phyloP scores from a whole-genome alignment of 192 early-diverging fungal species.

The Piromyces finnis region DNA sequence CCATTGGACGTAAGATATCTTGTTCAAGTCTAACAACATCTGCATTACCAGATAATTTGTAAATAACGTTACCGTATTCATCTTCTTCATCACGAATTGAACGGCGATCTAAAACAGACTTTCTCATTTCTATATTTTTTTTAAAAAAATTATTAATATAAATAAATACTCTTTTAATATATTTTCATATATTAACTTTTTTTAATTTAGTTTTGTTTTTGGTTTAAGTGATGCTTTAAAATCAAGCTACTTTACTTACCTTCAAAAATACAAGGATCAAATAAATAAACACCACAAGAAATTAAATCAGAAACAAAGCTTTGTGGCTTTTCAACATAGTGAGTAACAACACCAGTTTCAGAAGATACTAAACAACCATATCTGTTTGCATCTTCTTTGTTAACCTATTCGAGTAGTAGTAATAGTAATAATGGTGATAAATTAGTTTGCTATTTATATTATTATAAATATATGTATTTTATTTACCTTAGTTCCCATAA shows the following conservation, averaged over 20 bases:
- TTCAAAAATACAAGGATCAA: constrained; percentile 71
- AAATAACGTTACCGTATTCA: constrained; percentile 20
- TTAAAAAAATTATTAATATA: no score
- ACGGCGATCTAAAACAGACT: constrained; percentile 53
- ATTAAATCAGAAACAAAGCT: constrained; percentile 85
- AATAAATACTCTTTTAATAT: no score
- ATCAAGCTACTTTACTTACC: no score
- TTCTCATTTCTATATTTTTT: constrained; percentile 59
- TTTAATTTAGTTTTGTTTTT: no score
- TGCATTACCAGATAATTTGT: constrained; percentile 14
- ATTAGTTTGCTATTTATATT: no score
- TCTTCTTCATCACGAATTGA: constrained; percentile 18
- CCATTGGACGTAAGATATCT: constrained; percentile 74
- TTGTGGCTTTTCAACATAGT: constrained; percentile 98
- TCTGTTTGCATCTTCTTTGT: constrained; percentile 51
- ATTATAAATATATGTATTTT: neutral
- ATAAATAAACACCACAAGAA: constrained; percentile 88
- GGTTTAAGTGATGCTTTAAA: no score
- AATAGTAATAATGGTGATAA: no score
- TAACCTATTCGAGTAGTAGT: no score
- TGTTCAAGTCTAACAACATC: constrained; percentile 72
- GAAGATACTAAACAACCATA: constrained; percentile 87
- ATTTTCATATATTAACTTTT: no score
- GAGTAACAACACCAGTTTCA: constrained; percentile 76
- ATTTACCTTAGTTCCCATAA: constrained; percentile 73